Evolutionary conservation across 2,329 filamentous ascomycete species (phyloP), one percentile per base, ranked within the genome.

Genomic region (Pseudocercospora eumusae): DNA sequence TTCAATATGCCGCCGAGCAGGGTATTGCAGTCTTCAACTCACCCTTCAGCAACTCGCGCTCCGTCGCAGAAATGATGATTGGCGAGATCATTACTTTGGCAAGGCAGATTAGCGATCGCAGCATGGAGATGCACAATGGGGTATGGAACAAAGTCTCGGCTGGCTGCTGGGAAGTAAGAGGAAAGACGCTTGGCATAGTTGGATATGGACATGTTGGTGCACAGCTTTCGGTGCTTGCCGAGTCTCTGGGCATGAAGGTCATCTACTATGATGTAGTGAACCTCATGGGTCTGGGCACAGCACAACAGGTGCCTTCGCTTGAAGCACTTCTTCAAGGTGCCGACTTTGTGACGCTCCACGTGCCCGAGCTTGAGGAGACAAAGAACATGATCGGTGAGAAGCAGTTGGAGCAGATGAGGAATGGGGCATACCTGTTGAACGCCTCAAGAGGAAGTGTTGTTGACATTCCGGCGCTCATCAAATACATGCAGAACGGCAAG

Each of bases 21-120:
- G 92, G 95, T 68, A 96, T 98, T 75, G 92, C 93, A 36, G 95
- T 99, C 67, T 99, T 99, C 86, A 99, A 99, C 81, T 98, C 95
- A 50, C 95, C 95, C 1, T 99, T 99, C 79, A 93, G 91, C 80
- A 99, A 99, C 80, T 98, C 93, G 8, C 89, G 95, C 76, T 96
- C 91, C 75, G 95, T 99, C 56, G 95, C 95, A 60, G 95, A 99
- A 81, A 83, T 98, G 60, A 92, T 98, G 70, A 97, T 99, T 75
- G 89, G 83, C 58, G 93, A 97, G 79, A 93, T 99, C 74, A 97
- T 99, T 73, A 82, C 84, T 42, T 87, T 99, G 58, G 95, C 95
- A 21, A 89, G 95, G 63, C 95, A 99, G 79, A 83, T 99, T 33
- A 89, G 91, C 65, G 95, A 99, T 78, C 91, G 95, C 70, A 96